These are phyloP conservation scores for Citropsis articulata DNA, from an alignment of 345 rosid genomes.

Conservation along the genomic window DNA sequence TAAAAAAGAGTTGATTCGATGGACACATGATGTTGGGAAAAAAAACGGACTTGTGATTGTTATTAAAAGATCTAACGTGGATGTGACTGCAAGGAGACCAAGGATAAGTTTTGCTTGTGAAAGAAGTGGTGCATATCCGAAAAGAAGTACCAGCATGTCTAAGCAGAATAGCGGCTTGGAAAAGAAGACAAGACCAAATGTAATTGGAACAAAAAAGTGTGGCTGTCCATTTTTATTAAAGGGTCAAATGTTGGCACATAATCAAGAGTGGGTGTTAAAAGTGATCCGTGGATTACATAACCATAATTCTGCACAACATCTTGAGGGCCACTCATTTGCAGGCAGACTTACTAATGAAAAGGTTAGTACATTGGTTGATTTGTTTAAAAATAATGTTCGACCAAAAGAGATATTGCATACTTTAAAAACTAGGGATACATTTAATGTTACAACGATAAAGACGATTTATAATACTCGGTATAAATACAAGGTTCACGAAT, in stretches of 20 bases:
- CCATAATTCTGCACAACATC: not conserved
- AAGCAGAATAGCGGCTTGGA: not conserved
- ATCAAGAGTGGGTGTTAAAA: constrained; percentile 15
- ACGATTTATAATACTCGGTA: constrained; percentile 14
- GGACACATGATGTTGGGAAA: constrained; percentile 4
- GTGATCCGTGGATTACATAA: constrained; percentile 16
- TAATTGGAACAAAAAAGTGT: constrained; percentile 12
- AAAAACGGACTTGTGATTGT: constrained; percentile 10
- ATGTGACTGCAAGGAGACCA: constrained; percentile 6
- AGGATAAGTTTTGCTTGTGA: constrained; percentile 14
- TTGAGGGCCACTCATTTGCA: constrained; percentile 9
- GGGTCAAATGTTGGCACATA: not conserved
- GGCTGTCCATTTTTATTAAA: constrained; percentile 9
- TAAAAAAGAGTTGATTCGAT: not conserved
- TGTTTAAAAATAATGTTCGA: constrained; percentile 2
- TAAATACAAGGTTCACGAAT: not conserved
- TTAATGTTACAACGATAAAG: constrained; percentile 7
- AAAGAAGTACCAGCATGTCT: not conserved
- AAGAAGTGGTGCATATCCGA: constrained; percentile 11
- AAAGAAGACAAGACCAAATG: not conserved
- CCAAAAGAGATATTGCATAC: constrained; percentile 10
- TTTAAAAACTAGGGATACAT: constrained; percentile 3
- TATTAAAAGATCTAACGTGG: not conserved
- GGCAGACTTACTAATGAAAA: constrained; percentile 9
- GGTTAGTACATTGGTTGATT: constrained; percentile 7